Conservation (phyloP, 768 basidiomycete species). For the Mycena alexandri region DNA sequence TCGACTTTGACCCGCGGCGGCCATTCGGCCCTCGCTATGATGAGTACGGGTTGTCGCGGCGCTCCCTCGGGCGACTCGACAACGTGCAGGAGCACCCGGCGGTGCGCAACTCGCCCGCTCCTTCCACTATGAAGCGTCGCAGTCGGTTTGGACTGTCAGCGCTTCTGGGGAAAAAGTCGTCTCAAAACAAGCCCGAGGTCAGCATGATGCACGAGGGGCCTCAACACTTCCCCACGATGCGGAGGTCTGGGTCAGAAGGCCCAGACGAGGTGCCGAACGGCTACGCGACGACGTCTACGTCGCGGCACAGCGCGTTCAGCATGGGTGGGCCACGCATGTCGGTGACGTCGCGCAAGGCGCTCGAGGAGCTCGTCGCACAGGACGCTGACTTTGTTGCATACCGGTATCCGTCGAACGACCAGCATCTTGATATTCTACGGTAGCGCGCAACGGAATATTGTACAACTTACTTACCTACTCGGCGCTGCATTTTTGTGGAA, state of each 20-base stretch:
- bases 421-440: conserved; percentile 73
- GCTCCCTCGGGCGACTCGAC: conserved; percentile 65
- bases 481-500: conserved; percentile 22
- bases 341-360: conserved; percentile 73
- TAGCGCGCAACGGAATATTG: conserved; percentile 44
- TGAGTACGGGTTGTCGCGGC: conserved; percentile 79
- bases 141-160: conserved; percentile 79
- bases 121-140: conserved; percentile 68
- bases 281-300: conserved; percentile 63
- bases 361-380: conserved; percentile 87
- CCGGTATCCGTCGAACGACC: conserved; percentile 85
- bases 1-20: conserved; percentile 52
- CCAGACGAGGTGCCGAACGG: conserved; percentile 63
- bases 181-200: conserved; percentile 47
- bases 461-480: conserved; percentile 20
- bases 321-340: conserved; percentile 66
- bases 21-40: conserved; percentile 65
- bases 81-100: conserved; percentile 47
- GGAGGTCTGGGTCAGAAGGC: conserved; percentile 58
- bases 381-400: conserved; percentile 89
- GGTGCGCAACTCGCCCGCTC: conserved; percentile 46
- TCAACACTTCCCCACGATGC: conserved; percentile 64
- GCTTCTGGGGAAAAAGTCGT: conserved; percentile 70
- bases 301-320: conserved; percentile 64
- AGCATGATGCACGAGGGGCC: conserved; percentile 20